phyloP scores from a whole-genome alignment of 176 grass and related monocot species.

The Themeda triandra region DNA sequence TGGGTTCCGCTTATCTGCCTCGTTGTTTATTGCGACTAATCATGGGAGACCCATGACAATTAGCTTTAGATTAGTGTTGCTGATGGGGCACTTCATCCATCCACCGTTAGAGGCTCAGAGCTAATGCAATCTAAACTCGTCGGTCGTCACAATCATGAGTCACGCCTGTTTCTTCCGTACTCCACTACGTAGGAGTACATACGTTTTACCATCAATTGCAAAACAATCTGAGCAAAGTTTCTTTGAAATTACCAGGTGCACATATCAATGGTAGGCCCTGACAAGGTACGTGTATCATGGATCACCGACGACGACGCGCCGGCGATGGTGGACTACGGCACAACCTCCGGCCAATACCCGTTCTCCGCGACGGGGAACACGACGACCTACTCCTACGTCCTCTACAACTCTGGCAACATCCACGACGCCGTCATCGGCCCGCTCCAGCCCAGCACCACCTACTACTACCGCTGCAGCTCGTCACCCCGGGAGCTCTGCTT shows the following conservation, averaged over 20 bases:
- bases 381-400: constrained; percentile 50
- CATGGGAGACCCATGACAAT: neutral
- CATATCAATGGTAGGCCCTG: constrained; percentile 54
- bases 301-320: constrained; percentile 51
- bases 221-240: too few species aligned
- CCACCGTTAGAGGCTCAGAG: too few species aligned
- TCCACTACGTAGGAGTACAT: accelerated
- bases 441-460: constrained; percentile 47
- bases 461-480: constrained; percentile 72
- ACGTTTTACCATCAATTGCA: too few species aligned
- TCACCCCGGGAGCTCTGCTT: constrained; percentile 48
- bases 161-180: too few species aligned
- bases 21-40: neutral
- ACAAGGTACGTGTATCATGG: constrained; percentile 72
- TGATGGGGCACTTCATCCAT: too few species aligned
- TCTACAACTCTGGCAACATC: constrained; percentile 76
- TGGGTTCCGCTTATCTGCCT: neutral
- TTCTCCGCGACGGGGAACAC: constrained; percentile 44
- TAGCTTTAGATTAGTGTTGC: neutral
- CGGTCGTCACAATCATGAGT: neutral
- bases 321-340: constrained; percentile 64
- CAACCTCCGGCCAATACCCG: constrained; percentile 41
- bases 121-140: too few species aligned
- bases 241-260: constrained; percentile 52
- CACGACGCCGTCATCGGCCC: constrained; percentile 72